Base-by-base conservation (phyloP, 2,329 filamentous ascomycete genomes). In the Sporothrix mexicana region DNA sequence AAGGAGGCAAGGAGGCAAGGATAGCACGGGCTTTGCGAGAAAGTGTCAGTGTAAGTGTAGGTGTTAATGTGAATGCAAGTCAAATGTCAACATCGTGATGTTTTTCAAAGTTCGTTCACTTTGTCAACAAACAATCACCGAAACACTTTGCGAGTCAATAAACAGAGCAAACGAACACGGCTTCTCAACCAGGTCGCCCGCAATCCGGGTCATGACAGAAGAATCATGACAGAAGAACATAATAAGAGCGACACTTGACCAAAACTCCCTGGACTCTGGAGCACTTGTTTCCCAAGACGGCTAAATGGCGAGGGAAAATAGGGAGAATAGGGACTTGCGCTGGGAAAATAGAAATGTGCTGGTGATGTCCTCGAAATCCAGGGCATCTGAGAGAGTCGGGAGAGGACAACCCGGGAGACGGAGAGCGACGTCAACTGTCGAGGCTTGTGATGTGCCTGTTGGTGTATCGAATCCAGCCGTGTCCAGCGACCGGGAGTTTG, bases 211-310 rank as follows among this genome's bases (percentile, higher is more conserved):
- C 30, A 20, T 49, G 25, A 62, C 9, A 10, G 15, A 36, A 30
- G n/a, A 25, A 17, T 49, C 30, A 20, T 49, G 25, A 62, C 9
- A 10, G 15, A 36, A 30, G n/a, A 25, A 17, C 4, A 25, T 45
- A 47, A 71, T 41, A 45, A n/a, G 67, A 57, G 51, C 67, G 47
- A 7, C 51, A 69, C 17, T 13, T 13, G 36, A 17, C 53, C 67
- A 25, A 13, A 8, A 25, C 25, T n/a, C 2, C 25, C 15, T 20
- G 43, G 30, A 20, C 8, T 13, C 25, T 51, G 66, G 47, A 17
- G 53, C 53, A 23, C 41, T 55, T 64, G 57, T 64, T 61, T 71
- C 45, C 69, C 69, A 71, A 71, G 69, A 71, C 69, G 69, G 69
- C 3, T 71, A 71, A 71, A 71, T 64, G 23, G 17, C 3, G 10